phyloP scores from a whole-genome alignment of 768 basidiomycete genomes.

The Gymnopilus dilepis region DNA sequence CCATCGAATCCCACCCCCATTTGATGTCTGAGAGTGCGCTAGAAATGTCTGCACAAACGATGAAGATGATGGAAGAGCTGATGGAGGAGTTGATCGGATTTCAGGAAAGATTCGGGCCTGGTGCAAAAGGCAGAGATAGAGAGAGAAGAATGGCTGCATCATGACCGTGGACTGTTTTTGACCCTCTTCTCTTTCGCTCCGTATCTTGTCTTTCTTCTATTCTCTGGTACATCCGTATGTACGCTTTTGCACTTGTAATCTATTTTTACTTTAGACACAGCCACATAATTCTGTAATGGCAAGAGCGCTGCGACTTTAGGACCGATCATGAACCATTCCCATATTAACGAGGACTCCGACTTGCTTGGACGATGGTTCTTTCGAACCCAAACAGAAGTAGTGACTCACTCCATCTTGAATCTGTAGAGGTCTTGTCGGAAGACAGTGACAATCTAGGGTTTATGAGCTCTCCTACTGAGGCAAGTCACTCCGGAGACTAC shows the following conservation, averaged over 20 bases:
- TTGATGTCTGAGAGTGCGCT: slow-evolving; percentile 30
- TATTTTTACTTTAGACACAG: neutral
- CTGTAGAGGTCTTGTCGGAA: slow-evolving; percentile 40
- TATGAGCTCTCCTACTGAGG: slow-evolving; percentile 37
- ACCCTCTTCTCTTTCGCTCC: neutral
- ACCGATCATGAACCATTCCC: too few species aligned
- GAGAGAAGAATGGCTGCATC: slow-evolving; percentile 46
- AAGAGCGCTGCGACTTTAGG: too few species aligned
- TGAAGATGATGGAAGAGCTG: slow-evolving; percentile 89
- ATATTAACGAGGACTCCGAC: too few species aligned
- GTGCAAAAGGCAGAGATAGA: slow-evolving; percentile 55
- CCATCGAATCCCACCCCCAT: slow-evolving; percentile 25
- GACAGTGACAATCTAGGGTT: slow-evolving; percentile 42
- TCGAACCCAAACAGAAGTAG: neutral
- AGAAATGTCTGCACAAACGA: slow-evolving; percentile 47
- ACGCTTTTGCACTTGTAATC: neutral
- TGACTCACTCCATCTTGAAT: neutral
- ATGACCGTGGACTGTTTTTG: neutral
- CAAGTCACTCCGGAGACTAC: slow-evolving; percentile 58
- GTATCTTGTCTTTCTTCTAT: slow-evolving; percentile 1
- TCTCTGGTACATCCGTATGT: too few species aligned
- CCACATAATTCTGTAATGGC: neutral
- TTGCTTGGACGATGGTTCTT: neutral
- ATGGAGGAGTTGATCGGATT: slow-evolving; percentile 90
- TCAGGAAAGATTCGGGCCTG: slow-evolving; percentile 82